Conservation (phyloP, 768 basidiomycete species). For the Lentinula raphanica region DNA sequence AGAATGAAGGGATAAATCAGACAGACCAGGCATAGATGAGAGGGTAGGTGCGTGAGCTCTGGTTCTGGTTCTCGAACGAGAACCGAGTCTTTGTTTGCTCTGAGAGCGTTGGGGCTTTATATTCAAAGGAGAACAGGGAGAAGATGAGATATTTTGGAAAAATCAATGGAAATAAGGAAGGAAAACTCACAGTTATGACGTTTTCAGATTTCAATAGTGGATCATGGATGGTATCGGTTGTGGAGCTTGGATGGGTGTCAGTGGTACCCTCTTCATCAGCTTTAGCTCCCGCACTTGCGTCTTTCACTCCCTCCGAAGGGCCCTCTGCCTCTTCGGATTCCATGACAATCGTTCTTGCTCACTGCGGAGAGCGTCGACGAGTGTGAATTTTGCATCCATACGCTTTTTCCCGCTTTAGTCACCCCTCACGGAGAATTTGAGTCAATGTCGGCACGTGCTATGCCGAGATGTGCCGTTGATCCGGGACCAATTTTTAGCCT, state of each 20-base stretch:
- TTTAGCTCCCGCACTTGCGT: background rate
- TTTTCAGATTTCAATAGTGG: background rate
- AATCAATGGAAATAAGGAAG: too few species aligned
- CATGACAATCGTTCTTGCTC: background rate
- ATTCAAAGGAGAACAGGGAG: background rate
- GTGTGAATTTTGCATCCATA: background rate
- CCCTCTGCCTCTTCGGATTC: background rate
- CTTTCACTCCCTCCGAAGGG: background rate
- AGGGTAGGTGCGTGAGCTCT: background rate
- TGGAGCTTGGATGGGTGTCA: background rate
- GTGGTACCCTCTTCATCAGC: background rate
- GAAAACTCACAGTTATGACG: too few species aligned
- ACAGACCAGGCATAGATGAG: background rate
- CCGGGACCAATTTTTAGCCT: too few species aligned
- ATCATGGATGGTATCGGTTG: background rate
- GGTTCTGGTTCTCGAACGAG: background rate
- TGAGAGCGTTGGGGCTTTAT: background rate
- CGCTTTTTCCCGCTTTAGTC: background rate
- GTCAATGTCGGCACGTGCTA: background rate
- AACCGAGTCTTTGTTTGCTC: background rate
- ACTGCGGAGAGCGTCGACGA: background rate
- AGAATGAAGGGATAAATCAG: slow-evolving; percentile 1
- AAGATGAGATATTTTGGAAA: background rate
- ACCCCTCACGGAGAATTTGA: background rate
- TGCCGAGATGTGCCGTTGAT: too few species aligned